A percentile compares a stretch with the other conserved stretches of the same genome.
phyloP scores from a whole-genome alignment of 2,329 filamentous ascomycete genomes.

The Fusarium citri region DNA sequence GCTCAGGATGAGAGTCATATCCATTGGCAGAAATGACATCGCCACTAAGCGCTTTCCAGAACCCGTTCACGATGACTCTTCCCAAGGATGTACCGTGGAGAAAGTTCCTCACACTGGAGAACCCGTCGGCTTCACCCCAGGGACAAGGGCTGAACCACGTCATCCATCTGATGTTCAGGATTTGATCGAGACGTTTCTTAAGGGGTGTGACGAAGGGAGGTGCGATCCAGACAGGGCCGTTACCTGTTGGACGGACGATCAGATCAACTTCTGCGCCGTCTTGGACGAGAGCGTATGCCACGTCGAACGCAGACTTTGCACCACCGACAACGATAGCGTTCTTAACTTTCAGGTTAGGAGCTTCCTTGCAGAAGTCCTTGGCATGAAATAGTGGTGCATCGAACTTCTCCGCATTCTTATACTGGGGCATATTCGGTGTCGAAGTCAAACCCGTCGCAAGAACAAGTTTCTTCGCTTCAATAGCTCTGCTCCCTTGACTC shows the following conservation, averaged over 20 bases:
- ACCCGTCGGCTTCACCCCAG: constrained; percentile 69
- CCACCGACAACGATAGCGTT: constrained; percentile 64
- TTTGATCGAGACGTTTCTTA: constrained; percentile 69
- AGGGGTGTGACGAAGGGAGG: constrained; percentile 70
- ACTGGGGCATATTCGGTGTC: constrained; percentile 55
- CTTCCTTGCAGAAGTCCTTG: constrained; percentile 54
- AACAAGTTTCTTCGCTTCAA: constrained; percentile 56
- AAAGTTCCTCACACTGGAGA: constrained; percentile 58
- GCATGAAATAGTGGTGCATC: constrained; percentile 57
- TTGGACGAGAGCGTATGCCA: constrained; percentile 65
- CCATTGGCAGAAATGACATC: constrained; percentile 61
- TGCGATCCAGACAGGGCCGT: constrained; percentile 66
- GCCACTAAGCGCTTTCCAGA: constrained; percentile 61
- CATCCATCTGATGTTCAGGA: constrained; percentile 64
- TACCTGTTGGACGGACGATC: constrained; percentile 61
- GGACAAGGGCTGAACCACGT: constrained; percentile 75
- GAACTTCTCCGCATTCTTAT: constrained; percentile 54
- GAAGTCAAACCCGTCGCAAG: constrained; percentile 64
- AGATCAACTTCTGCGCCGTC: constrained; percentile 61
- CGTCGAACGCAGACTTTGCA: constrained; percentile 69
- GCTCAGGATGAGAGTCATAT: constrained; percentile 57
- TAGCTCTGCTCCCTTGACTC: background rate
- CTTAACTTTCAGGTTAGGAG: constrained; percentile 49
- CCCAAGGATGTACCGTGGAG: constrained; percentile 64
- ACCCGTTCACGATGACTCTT: constrained; percentile 58